Conservation (phyloP, 345 rosid genomes). For the Trapa incisa region DNA sequence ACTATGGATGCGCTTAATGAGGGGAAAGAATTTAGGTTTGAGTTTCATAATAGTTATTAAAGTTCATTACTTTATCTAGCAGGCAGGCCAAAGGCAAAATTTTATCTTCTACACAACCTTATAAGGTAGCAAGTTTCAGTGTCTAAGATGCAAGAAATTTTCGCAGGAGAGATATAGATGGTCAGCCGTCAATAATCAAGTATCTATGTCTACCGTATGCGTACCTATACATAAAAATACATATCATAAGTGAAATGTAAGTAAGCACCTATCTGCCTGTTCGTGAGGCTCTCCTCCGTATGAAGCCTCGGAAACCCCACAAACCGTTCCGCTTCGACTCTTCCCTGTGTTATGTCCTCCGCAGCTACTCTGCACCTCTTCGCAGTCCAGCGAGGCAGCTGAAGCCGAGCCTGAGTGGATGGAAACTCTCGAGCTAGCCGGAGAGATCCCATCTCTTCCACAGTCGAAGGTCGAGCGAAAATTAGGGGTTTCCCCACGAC, state of each 20-base stretch:
- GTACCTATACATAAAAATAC: neutral
- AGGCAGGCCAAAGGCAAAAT: neutral
- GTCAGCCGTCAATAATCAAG: neutral
- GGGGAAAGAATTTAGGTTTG: neutral
- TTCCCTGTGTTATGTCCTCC: conserved; percentile 5
- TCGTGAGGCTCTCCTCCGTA: no score
- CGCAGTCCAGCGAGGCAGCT: conserved; percentile 7
- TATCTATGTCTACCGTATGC: neutral
- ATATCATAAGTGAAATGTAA: neutral
- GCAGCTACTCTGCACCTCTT: conserved; percentile 6
- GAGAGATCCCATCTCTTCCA: neutral
- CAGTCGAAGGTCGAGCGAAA: neutral
- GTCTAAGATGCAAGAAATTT: neutral
- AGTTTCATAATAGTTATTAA: neutral
- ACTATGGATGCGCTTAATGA: neutral
- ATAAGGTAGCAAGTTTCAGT: neutral
- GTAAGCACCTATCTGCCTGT: conserved; percentile 26
- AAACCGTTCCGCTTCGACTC: neutral
- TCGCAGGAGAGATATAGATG: neutral
- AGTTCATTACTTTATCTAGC: neutral
- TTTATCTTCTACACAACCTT: neutral
- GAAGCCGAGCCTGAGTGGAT: conserved; percentile 6
- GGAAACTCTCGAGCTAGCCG: conserved; percentile 10
- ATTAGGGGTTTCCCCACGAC: neutral
- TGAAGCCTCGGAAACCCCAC: conserved; percentile 17